phyloP scores from a whole-genome alignment of 164 flowering plant species.

The Macadamia tetraphylla region DNA sequence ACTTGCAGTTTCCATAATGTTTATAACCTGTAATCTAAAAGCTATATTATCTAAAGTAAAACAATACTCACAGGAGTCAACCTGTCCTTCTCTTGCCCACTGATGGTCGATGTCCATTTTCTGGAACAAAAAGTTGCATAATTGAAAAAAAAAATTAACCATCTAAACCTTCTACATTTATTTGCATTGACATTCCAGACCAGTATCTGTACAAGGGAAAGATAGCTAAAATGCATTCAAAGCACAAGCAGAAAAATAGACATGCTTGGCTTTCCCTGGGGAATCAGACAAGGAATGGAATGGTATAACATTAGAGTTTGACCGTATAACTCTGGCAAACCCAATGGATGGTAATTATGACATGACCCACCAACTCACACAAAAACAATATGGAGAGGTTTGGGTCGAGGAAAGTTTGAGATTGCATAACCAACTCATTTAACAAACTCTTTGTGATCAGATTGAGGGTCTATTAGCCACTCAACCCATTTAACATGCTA shows the following conservation, averaged over 20 bases:
- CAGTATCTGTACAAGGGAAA: too few species aligned
- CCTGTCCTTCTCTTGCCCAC: slow-evolving; percentile 78
- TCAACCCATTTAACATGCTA: too few species aligned
- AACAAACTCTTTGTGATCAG: too few species aligned
- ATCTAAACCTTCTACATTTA: neutral
- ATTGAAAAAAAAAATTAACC: slow-evolving; percentile 3
- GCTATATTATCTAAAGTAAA: neutral
- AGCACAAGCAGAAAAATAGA: too few species aligned
- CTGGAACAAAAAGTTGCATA: slow-evolving; percentile 35
- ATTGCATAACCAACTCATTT: too few species aligned
- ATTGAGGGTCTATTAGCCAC: too few species aligned
- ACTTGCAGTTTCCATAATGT: slow-evolving; percentile 1
- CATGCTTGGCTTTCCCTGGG: too few species aligned
- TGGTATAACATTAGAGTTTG: too few species aligned
- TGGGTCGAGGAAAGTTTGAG: too few species aligned
- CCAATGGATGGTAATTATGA: neutral
- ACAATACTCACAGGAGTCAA: slow-evolving; percentile 73
- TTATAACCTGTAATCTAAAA: neutral
- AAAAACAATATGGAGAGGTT: neutral
- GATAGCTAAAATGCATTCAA: too few species aligned
- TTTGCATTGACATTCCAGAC: neutral
- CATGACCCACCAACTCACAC: neutral
- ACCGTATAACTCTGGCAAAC: neutral
- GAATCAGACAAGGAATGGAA: neutral
- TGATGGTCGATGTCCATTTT: slow-evolving; percentile 80